A percentile compares a stretch with the other conserved stretches of the same genome.
Evolutionary conservation across 495 filamentous ascomycete species (phyloP).

Genomic region (Aspergillus mulundensis): DNA sequence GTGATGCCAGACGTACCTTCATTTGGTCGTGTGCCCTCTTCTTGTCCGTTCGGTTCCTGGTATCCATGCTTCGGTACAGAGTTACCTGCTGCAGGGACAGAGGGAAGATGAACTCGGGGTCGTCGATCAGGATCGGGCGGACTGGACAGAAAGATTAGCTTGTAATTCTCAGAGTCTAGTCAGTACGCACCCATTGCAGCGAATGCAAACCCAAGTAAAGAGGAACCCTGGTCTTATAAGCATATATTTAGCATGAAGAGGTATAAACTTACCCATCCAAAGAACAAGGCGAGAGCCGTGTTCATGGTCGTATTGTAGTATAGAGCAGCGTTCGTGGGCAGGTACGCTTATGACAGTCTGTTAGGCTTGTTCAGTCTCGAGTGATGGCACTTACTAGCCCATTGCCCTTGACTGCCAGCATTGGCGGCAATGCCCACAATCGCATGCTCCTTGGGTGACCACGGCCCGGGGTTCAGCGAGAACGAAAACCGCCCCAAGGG

Average conservation of each 20-base stretch:
- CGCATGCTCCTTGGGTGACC: slow-evolving; percentile 56
- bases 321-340: not conserved
- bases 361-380: not conserved
- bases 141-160: not conserved
- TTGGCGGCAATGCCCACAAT: slow-evolving; percentile 29
- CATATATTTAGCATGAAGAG: slow-evolving; percentile 33
- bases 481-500: slow-evolving; percentile 45
- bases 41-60: not conserved
- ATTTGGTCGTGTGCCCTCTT: not conserved
- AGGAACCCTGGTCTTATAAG: not conserved
- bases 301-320: slow-evolving; percentile 49
- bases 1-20: not conserved
- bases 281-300: slow-evolving; percentile 49
- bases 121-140: not conserved
- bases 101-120: not conserved
- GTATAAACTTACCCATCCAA: slow-evolving; percentile 54
- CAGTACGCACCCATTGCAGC: not conserved
- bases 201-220: not conserved
- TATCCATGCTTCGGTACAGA: not conserved
- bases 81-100: slow-evolving; percentile 1
- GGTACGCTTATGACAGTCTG: not conserved
- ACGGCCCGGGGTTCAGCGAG: slow-evolving; percentile 52
- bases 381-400: not conserved
- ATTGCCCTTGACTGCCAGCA: not conserved
- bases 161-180: not conserved